phyloP scores from a whole-genome alignment of 441 rosid species.

The Eutrema salsugineum region DNA sequence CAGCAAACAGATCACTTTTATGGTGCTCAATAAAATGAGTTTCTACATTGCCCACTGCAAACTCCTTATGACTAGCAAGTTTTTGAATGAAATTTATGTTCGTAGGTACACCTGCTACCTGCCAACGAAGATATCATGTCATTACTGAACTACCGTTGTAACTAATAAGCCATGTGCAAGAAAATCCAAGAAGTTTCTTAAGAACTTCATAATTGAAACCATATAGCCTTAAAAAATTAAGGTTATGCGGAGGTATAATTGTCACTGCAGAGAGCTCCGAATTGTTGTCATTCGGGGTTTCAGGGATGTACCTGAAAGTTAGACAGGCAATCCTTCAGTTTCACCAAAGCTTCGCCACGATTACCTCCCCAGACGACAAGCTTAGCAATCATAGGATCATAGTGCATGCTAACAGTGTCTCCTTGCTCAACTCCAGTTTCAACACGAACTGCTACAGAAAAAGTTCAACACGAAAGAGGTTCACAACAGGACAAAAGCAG shows the following conservation, averaged over 20 bases:
- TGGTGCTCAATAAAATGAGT: slow-evolving; percentile 93
- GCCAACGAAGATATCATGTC: slow-evolving; percentile 26
- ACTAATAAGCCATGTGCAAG: background rate
- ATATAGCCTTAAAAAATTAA: background rate
- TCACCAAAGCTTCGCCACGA: slow-evolving; percentile 78
- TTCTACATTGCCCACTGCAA: slow-evolving; percentile 82
- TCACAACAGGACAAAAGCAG: background rate
- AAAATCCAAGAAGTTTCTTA: background rate
- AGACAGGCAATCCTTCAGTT: slow-evolving; percentile 81
- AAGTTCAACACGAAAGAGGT: slow-evolving; percentile 12
- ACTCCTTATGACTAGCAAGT: slow-evolving; percentile 75
- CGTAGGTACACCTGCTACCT: slow-evolving; percentile 98
- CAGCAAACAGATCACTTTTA: slow-evolving; percentile 69
- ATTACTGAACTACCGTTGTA: background rate
- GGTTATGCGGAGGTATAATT: background rate
- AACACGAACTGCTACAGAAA: slow-evolving; percentile 59
- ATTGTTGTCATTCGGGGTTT: background rate
- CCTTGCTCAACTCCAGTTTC: slow-evolving; percentile 98
- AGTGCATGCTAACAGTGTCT: slow-evolving; percentile 94
- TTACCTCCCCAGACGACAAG: slow-evolving; percentile 95
- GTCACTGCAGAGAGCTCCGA: background rate
- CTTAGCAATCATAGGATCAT: slow-evolving; percentile 99
- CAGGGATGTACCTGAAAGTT: slow-evolving; percentile 70
- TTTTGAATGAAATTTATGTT: slow-evolving; percentile 79
- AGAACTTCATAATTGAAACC: slow-evolving; percentile 1